Base-by-base conservation (phyloP, 257 asterid species). In the Echium plantagineum region DNA sequence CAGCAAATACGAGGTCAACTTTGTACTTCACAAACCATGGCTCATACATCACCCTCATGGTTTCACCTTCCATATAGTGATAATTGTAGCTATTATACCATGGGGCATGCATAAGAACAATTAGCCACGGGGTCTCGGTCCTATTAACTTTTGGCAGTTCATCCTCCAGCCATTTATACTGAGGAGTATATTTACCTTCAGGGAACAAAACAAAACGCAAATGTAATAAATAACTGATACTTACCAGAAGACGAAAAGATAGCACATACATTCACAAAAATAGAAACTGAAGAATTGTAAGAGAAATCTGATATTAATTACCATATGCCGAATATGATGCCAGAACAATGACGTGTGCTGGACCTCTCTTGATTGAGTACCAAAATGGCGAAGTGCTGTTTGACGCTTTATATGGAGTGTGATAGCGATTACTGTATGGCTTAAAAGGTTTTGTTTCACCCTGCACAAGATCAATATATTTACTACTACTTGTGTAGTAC, bases 11-110 rank as follows among this genome's bases (percentile, higher is more conserved):
- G 3, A 62, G 22, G 46, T 69, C 73, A 20, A 69, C 73, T 49
- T 69, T 69, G 73, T 62, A 61, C 49, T 69, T 17, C 3, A 69
- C 73, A 51, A 69, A 57, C 73, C 68, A 69, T 8, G 73, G 58
- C 47, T 69, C 73, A 32, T 53, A 69, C 55, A 63, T 62, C 5
- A 69, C 64, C 58, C 73, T 64, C 73, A 69, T 63, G 55, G 68
- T 57, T 38, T 69, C 73, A n/a, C 73, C 73, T 62, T 69, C 73
- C 73, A 62, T 69, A 31, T 13, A 63, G 52, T 69, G 73, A 38
- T 62, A 24, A 3, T 5, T 15, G 18, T 63, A 61, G 64, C 73
- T 62, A 21, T 69, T 69, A 26, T 69, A 69, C 68, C 46, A 51
- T 20, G 73, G 73, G 21, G 60, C 55, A 58, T 69, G 73, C 58